A percentile compares a stretch with the other conserved stretches of the same genome.
Evolutionary conservation across 331 rosid genomes (phyloP).

Genomic region (Malus hybrid): DNA sequence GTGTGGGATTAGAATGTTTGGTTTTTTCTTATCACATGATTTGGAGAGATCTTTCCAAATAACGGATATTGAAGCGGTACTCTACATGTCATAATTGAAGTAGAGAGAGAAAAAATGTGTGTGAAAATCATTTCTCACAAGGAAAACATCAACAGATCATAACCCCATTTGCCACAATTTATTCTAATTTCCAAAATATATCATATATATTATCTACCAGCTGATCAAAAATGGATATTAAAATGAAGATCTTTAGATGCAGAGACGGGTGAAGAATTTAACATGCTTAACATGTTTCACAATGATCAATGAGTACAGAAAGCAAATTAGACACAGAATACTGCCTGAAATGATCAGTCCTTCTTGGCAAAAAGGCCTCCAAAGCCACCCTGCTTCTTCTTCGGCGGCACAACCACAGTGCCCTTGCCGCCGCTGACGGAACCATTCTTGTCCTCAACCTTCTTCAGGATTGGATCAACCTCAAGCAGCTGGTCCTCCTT

Average conservation of each 20-base stretch:
- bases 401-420: conserved; percentile 57
- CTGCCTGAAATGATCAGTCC: conserved; percentile 4
- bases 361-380: conserved; percentile 88
- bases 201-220: not conserved
- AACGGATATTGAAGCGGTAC: too few species aligned
- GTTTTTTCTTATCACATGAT: too few species aligned
- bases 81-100: too few species aligned
- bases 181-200: not conserved
- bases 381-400: conserved; percentile 77
- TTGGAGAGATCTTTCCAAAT: too few species aligned
- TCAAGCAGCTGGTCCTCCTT: conserved; percentile 74
- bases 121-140: too few species aligned
- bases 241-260: not conserved
- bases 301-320: not conserved
- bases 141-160: not conserved
- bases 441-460: conserved; percentile 65
- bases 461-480: conserved; percentile 82
- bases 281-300: not conserved
- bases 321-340: not conserved
- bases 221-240: not conserved
- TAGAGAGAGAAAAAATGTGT: too few species aligned
- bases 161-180: not conserved
- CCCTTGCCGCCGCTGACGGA: conserved; percentile 32
- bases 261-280: not conserved
- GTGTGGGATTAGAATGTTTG: too few species aligned